Evolutionary conservation across 441 rosid species (phyloP).

Genomic region (Corymbia calophylla): DNA sequence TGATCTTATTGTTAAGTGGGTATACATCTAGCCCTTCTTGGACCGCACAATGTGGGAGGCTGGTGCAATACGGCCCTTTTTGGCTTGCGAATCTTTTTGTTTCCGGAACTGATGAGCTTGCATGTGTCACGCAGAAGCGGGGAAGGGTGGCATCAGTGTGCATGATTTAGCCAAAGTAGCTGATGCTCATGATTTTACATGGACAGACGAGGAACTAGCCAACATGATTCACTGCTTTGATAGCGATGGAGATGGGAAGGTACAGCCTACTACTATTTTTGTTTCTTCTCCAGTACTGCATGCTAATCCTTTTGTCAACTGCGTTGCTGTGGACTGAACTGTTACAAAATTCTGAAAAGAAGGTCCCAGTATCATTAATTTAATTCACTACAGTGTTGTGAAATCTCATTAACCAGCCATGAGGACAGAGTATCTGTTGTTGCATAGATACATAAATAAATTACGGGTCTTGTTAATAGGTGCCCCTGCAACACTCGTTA

Average conservation of each 20-base stretch:
- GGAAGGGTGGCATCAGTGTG: slow-evolving; percentile 43
- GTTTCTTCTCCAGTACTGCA: not conserved
- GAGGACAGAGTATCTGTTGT: not conserved
- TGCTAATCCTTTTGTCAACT: not conserved
- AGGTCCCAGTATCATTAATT: not conserved
- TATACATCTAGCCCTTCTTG: not conserved
- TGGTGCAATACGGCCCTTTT: not conserved
- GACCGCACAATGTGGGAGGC: not conserved
- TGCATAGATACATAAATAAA: not conserved
- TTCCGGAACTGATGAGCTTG: not conserved
- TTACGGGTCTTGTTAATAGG: not conserved
- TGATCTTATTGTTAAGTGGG: not conserved
- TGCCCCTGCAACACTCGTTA: not conserved
- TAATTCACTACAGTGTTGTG: not conserved
- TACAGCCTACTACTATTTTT: slow-evolving; percentile 5
- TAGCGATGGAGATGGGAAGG: slow-evolving; percentile 58
- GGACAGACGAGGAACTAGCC: slow-evolving; percentile 61
- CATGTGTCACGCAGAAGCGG: slow-evolving; percentile 38
- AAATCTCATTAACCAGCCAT: not conserved
- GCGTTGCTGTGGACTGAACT: not conserved
- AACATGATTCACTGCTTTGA: slow-evolving; percentile 80
- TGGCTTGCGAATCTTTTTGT: not conserved
- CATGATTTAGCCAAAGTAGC: slow-evolving; percentile 57
- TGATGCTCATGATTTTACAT: slow-evolving; percentile 55
- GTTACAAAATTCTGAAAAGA: not conserved